Base-by-base conservation (phyloP, 108 stramenopile species). In the Fragilaria radians region DNA sequence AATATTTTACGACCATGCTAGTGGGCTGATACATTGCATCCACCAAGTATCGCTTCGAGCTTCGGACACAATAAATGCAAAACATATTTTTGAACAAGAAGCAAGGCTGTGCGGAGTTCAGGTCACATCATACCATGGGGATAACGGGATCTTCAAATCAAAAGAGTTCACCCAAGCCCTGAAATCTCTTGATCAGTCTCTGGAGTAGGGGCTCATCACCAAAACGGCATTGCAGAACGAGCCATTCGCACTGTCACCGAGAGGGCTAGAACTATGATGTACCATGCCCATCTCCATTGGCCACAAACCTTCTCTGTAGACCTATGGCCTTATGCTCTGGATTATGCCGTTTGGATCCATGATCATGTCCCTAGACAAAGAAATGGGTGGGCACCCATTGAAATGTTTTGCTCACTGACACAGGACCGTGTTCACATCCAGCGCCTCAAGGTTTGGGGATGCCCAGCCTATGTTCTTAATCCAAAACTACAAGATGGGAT, bases 1-100 rank as follows among this genome's bases (percentile, higher is more conserved):
- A 2, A 62, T 82, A 25, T 79, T 72, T 45, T 33, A 53, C 31
- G 77, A 82, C 49, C 63, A 73, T 52, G 74, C 74, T 1, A 61
- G 4, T 22, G 55, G 55, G 19, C 1, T 23, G 17, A 1, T 33
- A 1, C 1, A 3, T 7, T 3, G 46, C 45, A 2, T 14, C 2
- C 4, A 60, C 28, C 59, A 60, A 47, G 46, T 60, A 2, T 48
- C 45, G 3, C 27, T 60, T 1, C 14, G 11, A 17, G 46, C 46
- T 2, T n/a, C 2, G 17, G 45, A 60, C 18, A 47, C 59, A 2
- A 14, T 62, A 18, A 5, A 51, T 32, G 24, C 49, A 34, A 62
- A 59, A 31, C 5, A 19, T 4, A 4, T 4, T 22, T 59, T 45
- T 46, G 57, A 59, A 24, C 3, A 25, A 14, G 3, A 23, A 3